Evolutionary conservation across 306 rosid species (phyloP).

Genomic region (Senna tora): DNA sequence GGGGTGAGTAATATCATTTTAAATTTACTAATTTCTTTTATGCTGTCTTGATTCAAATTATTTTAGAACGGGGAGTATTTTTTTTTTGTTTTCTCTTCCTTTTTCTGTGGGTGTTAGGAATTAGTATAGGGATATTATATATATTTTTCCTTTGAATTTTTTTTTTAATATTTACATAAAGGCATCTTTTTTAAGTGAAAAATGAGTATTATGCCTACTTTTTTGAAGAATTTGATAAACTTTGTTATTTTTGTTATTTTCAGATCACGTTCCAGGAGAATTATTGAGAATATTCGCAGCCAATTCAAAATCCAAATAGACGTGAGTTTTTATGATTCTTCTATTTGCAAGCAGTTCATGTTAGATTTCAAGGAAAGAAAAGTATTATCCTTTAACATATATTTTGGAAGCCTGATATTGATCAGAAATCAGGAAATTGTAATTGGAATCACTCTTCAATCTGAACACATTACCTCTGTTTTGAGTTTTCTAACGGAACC

Average conservation of each 20-base stretch:
- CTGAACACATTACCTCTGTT: slow-evolving; percentile 13
- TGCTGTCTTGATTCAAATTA: background rate
- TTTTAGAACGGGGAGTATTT: background rate
- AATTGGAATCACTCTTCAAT: slow-evolving; percentile 15
- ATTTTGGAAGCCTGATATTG: slow-evolving; percentile 24
- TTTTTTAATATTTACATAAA: background rate
- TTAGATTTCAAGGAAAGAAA: background rate
- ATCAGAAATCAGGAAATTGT: background rate
- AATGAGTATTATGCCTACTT: slow-evolving; percentile 11
- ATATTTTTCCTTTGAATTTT: background rate
- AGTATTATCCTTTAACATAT: slow-evolving; percentile 17
- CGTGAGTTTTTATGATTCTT: slow-evolving; percentile 50
- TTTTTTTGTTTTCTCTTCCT: background rate
- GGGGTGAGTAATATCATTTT: slow-evolving; percentile 63
- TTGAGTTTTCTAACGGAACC: slow-evolving; percentile 2
- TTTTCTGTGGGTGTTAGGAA: slow-evolving; percentile 2
- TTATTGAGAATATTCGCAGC: slow-evolving; percentile 65
- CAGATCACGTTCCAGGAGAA: slow-evolving; percentile 80
- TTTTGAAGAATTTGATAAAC: slow-evolving; percentile 28
- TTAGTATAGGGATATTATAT: slow-evolving; percentile 7
- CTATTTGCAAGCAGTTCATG: slow-evolving; percentile 15
- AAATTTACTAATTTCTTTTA: background rate
- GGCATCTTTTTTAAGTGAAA: background rate
- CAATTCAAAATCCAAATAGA: slow-evolving; percentile 74
- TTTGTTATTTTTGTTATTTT: slow-evolving; percentile 34